Evolutionary conservation across 805 yeast species (phyloP).

Genomic region (Saturnispora serradocipensis): DNA sequence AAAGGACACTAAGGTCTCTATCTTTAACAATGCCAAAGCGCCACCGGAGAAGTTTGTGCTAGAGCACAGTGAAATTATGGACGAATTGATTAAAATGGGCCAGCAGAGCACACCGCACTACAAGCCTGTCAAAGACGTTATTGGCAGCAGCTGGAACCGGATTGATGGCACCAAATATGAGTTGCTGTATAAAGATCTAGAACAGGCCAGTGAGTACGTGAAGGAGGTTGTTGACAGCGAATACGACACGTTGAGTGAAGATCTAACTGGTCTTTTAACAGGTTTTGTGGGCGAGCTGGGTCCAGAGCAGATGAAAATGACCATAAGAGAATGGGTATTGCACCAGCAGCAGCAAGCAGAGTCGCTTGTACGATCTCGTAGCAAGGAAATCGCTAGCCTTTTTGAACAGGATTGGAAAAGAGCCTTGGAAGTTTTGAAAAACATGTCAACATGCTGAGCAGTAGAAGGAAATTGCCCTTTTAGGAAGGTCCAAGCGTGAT

Average conservation of each 20-base stretch:
- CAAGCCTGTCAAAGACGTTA: neutral
- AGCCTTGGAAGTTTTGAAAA: constrained; percentile 31
- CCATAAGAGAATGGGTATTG: constrained; percentile 61
- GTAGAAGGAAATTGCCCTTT: neutral
- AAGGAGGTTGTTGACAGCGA: constrained; percentile 25
- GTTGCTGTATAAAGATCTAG: constrained; percentile 22
- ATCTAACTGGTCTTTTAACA: constrained; percentile 56
- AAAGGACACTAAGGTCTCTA: neutral
- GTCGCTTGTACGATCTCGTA: constrained; percentile 35
- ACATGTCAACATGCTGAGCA: neutral
- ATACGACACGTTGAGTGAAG: constrained; percentile 41
- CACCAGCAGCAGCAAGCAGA: constrained; percentile 48
- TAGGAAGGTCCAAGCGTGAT: neutral
- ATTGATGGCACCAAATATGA: constrained; percentile 24
- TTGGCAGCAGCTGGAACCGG: constrained; percentile 4
- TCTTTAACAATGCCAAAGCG: neutral
- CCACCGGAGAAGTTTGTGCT: neutral
- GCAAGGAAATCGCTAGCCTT: constrained; percentile 37
- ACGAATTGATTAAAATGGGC: constrained; percentile 3
- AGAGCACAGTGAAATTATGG: constrained; percentile 14
- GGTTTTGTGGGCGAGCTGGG: constrained; percentile 63
- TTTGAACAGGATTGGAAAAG: constrained; percentile 40
- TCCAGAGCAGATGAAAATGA: constrained; percentile 55
- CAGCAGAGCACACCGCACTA: constrained; percentile 15
- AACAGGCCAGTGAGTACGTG: constrained; percentile 24